phyloP scores from a whole-genome alignment of 1,284 basidiomycete species.

The Xerocomus nothofagi region DNA sequence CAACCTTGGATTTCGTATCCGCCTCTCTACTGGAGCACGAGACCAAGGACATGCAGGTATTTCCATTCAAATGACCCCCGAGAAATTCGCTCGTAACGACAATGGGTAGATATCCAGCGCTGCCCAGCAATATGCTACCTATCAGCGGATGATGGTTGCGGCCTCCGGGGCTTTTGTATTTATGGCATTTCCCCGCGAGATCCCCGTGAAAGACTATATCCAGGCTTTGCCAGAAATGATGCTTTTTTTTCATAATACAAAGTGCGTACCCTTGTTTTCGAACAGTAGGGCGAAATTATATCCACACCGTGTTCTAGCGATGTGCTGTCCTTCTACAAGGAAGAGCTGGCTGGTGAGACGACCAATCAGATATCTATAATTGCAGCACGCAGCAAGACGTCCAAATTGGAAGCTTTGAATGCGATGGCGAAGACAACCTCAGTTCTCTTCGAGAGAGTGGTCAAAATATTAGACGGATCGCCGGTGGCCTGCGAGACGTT shows the following conservation, averaged over 20 bases:
- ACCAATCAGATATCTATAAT: conserved; percentile 31
- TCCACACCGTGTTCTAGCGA: conserved; percentile 24
- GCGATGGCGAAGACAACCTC: conserved; percentile 20
- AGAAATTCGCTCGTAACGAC: neutral
- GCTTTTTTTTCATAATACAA: conserved; percentile 26
- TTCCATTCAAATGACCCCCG: too few species aligned
- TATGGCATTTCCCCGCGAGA: conserved; percentile 27
- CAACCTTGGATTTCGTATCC: conserved; percentile 26
- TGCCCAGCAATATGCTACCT: conserved; percentile 24
- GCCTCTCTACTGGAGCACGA: conserved; percentile 26
- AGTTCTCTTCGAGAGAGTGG: neutral
- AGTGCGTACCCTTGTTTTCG: conserved; percentile 22
- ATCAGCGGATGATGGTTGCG: conserved; percentile 25
- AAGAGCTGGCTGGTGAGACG: conserved; percentile 34
- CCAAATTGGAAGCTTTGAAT: conserved; percentile 25
- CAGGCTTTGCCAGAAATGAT: conserved; percentile 30
- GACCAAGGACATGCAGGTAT: conserved; percentile 24
- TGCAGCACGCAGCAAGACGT: conserved; percentile 15
- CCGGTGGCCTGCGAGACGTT: conserved; percentile 19
- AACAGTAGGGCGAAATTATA: neutral
- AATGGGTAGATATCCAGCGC: neutral
- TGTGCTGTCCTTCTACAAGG: conserved; percentile 40
- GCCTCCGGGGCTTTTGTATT: conserved; percentile 23
- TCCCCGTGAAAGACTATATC: conserved; percentile 27
- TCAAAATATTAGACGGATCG: conserved; percentile 7